phyloP scores from a whole-genome alignment of 1,284 basidiomycete genomes.

The Heliocybe sulcata region DNA sequence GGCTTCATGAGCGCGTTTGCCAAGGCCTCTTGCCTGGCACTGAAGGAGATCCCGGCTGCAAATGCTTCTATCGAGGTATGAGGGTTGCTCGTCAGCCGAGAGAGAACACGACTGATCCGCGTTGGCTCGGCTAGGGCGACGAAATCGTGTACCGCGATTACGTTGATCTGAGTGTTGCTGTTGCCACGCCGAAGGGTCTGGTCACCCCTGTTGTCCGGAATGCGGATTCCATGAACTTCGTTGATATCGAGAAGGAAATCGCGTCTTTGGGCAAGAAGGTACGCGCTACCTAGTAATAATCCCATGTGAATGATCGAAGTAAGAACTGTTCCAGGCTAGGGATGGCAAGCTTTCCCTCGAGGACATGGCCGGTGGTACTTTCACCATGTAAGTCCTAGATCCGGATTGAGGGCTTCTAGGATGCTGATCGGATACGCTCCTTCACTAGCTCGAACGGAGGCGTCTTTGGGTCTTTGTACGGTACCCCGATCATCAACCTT shows the following conservation, averaged over 20 bases:
- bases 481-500: conserved; percentile 96
- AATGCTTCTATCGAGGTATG: conserved; percentile 86
- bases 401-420: conserved; percentile 6
- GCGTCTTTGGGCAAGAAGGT: conserved; percentile 88
- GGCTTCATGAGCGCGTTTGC: conserved; percentile 99
- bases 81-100: conserved; percentile 13
- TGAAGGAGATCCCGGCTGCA: conserved; percentile 90
- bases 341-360: conserved; percentile 95
- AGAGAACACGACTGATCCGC: neutral
- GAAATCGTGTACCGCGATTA: conserved; percentile 96
- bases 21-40: conserved; percentile 78
- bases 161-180: conserved; percentile 91
- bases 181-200: conserved; percentile 95
- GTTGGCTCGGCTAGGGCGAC: conserved; percentile 42
- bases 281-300: conserved; percentile 10
- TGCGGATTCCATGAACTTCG: conserved; percentile 79
- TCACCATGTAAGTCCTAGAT: conserved; percentile 76
- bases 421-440: conserved; percentile 2
- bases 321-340: conserved; percentile 51
- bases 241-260: conserved; percentile 94
- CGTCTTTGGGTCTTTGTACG: conserved; percentile 95
- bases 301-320: neutral
- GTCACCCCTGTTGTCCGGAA: conserved; percentile 97
- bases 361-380: conserved; percentile 95
- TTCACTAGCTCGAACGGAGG: conserved; percentile 86